Base-by-base conservation (phyloP, 164 flowering plant genomes). In the Vitis labrusca region DNA sequence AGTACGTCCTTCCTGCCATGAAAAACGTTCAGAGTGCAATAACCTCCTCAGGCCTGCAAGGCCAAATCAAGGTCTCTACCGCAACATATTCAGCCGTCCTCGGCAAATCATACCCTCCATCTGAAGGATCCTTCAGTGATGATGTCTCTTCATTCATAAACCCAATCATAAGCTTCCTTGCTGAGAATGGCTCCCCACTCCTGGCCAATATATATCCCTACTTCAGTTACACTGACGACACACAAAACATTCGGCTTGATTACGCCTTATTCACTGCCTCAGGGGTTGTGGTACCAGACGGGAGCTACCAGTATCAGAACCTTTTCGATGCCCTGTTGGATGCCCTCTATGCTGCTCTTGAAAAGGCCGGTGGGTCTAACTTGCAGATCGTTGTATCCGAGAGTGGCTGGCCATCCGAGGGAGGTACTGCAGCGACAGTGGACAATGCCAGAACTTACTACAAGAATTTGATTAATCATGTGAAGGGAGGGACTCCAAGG, bases 381-480 rank as follows among this genome's bases (percentile, higher is more conserved):
- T 53, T 77, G 53, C 54, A 49, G 59, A 58, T 81, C 10, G 80
- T 80, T 8, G 76, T 82, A 5, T 73, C 83, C 0, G 85, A 83
- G 73, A 78, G 62, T 44, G 84, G 86, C 0, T 82, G 85, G 85
- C 83, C 85, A 9, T 67, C 83, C 0, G 73, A 1, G 0, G 85
- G 85, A 7, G 75, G 61, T 7, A 12, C 1, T 5, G 71, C 17
- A 0, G 78, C 80, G 2, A 71, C 70, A 0, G 8, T 64, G 0
- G 74, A 76, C 0, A 82, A 80, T 67, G 85, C 85, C 3, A 65
- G 61, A 10, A 79, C 72, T 17, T 17, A 17, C 19, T 17, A 71
- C 17, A 14, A 14, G 27, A 80, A 76, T 62, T 50, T 82, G 73
- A 74, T 82, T 11, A 23, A 44, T 3, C 79, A 73, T 66, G 79